phyloP scores from a whole-genome alignment of 176 grass and related monocot species.

The Avena insularis region DNA sequence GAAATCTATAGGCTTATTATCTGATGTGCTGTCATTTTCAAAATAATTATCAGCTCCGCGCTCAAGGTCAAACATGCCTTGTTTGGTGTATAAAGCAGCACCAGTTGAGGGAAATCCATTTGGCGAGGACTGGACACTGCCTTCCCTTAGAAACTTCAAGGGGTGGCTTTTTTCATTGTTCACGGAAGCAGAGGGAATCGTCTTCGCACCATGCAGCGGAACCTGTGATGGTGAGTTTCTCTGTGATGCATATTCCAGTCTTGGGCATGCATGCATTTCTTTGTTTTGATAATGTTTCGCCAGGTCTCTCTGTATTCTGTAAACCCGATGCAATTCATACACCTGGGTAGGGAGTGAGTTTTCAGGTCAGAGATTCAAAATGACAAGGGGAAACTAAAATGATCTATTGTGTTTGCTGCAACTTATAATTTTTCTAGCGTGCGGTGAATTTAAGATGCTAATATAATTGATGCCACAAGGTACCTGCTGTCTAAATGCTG shows the following conservation, averaged over 20 bases:
- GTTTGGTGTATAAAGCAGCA: constrained; percentile 32
- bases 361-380: constrained; percentile 41
- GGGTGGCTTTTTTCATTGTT: constrained; percentile 50
- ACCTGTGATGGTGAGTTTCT: constrained; percentile 70
- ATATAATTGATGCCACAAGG: constrained; percentile 26
- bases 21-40: constrained; percentile 58
- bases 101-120: constrained; percentile 55
- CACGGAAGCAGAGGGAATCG: constrained; percentile 30
- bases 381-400: neutral
- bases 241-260: constrained; percentile 57
- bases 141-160: constrained; percentile 77
- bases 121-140: constrained; percentile 74
- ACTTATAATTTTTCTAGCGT: neutral
- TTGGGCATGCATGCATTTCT: constrained; percentile 37
- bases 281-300: constrained; percentile 67
- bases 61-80: constrained; percentile 62
- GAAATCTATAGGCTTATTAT: constrained; percentile 50
- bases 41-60: constrained; percentile 66
- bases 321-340: constrained; percentile 96
- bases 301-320: constrained; percentile 82
- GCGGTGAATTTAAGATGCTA: constrained; percentile 15
- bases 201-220: constrained; percentile 52
- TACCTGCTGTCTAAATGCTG: constrained; percentile 78
- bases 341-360: constrained; percentile 60
- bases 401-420: neutral